Evolutionary conservation across 306 rosid genomes (phyloP), one percentile per base, ranked within the genome.

Genomic region (Castanea crenata): DNA sequence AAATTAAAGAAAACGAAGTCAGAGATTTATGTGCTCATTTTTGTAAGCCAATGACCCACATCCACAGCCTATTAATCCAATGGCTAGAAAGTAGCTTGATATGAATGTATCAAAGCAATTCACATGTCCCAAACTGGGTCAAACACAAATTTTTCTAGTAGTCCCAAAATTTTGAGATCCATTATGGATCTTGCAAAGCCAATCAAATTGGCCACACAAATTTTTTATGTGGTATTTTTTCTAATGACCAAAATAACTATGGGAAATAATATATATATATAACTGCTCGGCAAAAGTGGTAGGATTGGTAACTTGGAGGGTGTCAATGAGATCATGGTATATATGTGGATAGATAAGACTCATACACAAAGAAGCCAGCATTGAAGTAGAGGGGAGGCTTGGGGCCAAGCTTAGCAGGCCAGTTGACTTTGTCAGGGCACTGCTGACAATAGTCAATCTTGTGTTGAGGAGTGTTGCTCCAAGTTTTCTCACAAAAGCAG

Each of bases 281-380:
- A 87, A 92, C 96, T 93, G 98, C 56, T 94, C 98, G 20, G 97
- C 97, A 69, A 92, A 89, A 14, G 87, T 83, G 5, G 94, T 92
- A 11, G 94, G 92, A 15, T 84, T 18, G 19, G 89, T 81, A n/a
- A 20, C 34, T 71, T 82, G 55, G 38, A 89, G 76, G 4, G 83
- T 81, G 5, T 64, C 11, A 34, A 94, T 88, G 38, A 94, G 91
- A 52, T 86, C 83, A 13, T 27, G 82, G 79, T 89, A 94, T 23
- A 23, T 23, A 23, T 0, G 89, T 91, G 1, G 23, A 25, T 1
- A 89, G 41, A 72, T 76, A 31, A 3, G 97, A 97, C 79, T 92
- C 85, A 71, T 52, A 89, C 12, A 94, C 92, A 21, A 94, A 91
- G 94, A 94, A 85, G 3, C 97, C 94, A 3, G 94, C 97, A 19